Conservation (phyloP, 768 basidiomycete genomes). For the Boletus reticuloceps region DNA sequence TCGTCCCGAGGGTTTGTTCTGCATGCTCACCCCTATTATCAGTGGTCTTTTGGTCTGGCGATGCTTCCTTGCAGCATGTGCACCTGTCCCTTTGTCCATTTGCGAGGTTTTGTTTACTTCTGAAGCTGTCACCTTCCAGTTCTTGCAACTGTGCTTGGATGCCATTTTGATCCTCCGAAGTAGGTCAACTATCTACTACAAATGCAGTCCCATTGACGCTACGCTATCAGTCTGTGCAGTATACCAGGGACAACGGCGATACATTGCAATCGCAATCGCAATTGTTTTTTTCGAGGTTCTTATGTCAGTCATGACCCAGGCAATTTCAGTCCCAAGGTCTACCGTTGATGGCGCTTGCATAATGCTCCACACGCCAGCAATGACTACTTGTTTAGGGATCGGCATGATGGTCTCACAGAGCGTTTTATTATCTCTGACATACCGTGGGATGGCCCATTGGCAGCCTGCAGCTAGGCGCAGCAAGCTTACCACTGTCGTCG, state of each 20-base stretch:
- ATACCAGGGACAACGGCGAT: slow-evolving; percentile 2
- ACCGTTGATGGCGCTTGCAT: slow-evolving; percentile 11
- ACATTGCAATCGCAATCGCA: not conserved
- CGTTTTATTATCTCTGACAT: slow-evolving; percentile 14
- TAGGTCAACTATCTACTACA: slow-evolving; percentile 1
- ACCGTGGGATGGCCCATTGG: slow-evolving; percentile 10
- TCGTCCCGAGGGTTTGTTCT: not conserved
- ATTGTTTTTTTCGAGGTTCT: slow-evolving; percentile 6
- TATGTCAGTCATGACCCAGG: not conserved
- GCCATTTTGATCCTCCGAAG: slow-evolving; percentile 17
- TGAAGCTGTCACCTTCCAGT: slow-evolving; percentile 3
- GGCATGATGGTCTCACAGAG: slow-evolving; percentile 9
- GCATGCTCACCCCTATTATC: slow-evolving; percentile 1
- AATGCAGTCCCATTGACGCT: not conserved
- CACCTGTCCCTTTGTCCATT: not conserved
- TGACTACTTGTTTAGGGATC: not conserved
- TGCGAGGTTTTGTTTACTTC: slow-evolving; percentile 3
- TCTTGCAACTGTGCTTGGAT: slow-evolving; percentile 15
- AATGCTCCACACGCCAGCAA: not conserved
- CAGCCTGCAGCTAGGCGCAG: slow-evolving; percentile 10
- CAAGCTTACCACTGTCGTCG: slow-evolving; percentile 8
- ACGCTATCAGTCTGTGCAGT: slow-evolving; percentile 12
- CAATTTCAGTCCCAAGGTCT: not conserved
- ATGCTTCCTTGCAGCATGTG: not conserved
- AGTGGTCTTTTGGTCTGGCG: slow-evolving; percentile 6